Conservation (phyloP, 2,329 filamentous ascomycete genomes). For the Neonectria coccinea region DNA sequence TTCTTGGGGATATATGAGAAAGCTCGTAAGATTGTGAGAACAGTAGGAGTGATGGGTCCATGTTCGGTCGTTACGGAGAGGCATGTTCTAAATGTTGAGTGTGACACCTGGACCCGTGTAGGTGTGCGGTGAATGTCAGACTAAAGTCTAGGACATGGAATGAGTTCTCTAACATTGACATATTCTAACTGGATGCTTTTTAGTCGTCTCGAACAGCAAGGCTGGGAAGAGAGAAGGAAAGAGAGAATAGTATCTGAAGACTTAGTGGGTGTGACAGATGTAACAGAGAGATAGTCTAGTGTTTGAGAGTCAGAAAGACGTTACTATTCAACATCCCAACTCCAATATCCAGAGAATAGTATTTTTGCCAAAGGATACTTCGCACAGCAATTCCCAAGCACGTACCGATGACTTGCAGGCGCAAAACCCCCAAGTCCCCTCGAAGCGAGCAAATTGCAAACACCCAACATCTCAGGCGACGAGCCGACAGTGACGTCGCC, state of each 20-base stretch:
- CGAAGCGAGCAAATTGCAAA: conserved; percentile 13
- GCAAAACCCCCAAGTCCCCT: background rate
- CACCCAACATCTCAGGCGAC: background rate
- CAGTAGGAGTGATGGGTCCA: background rate
- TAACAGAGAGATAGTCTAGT: background rate
- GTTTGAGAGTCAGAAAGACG: background rate
- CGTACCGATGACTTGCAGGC: conserved; percentile 18
- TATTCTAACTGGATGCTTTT: too few relatives aligned
- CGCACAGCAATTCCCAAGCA: background rate
- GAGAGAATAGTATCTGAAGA: too few relatives aligned
- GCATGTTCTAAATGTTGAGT: too few relatives aligned
- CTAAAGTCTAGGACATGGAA: too few relatives aligned
- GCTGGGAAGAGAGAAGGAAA: background rate
- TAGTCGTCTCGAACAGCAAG: background rate
- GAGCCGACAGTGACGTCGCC: conserved; percentile 18
- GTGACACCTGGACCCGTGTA: too few relatives aligned
- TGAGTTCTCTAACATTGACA: too few relatives aligned
- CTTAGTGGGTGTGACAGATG: background rate
- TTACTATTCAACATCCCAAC: background rate
- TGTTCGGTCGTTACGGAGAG: too few relatives aligned
- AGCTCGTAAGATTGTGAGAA: background rate
- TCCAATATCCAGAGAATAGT: too few relatives aligned
- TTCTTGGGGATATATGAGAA: background rate
- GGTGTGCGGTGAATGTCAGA: too few relatives aligned
- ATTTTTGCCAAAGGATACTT: conserved; percentile 1